phyloP scores from a whole-genome alignment of 2,329 filamentous ascomycete genomes.

The Epichloe sibirici region DNA sequence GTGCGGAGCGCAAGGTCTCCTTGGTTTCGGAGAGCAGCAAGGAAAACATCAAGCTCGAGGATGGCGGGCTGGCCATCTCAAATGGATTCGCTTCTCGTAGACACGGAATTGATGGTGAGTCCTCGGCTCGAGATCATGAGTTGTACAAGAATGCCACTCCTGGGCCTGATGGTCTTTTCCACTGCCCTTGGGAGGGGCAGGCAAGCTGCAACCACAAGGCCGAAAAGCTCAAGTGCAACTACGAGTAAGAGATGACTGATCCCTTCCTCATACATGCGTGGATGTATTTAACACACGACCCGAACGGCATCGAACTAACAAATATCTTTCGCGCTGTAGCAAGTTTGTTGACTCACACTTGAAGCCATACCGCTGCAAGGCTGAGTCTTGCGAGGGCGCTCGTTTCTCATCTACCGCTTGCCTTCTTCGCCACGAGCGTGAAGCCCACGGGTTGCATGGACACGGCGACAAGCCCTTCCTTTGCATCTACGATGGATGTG shows the following conservation, averaged over 20 bases:
- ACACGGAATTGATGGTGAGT: conserved; percentile 38
- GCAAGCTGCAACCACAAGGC: conserved; percentile 72
- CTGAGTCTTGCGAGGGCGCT: conserved; percentile 67
- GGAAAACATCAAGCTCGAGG: conserved; percentile 17
- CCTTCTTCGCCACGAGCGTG: conserved; percentile 84
- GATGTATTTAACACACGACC: background rate
- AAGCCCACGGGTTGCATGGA: conserved; percentile 91
- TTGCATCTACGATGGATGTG: conserved; percentile 78
- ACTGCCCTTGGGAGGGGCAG: conserved; percentile 76
- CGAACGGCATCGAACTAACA: conserved; percentile 11
- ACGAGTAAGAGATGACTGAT: conserved; percentile 57
- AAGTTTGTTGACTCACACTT: conserved; percentile 96
- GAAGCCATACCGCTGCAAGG: conserved; percentile 93
- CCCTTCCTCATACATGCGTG: conserved; percentile 7
- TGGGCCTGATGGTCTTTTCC: conserved; percentile 68
- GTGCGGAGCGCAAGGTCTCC: conserved; percentile 20
- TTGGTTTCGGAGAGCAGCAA: conserved; percentile 17
- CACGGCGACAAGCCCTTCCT: conserved; percentile 88
- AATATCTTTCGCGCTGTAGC: conserved; percentile 32
- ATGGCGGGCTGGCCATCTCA: conserved; percentile 15
- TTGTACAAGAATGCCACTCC: conserved; percentile 58
- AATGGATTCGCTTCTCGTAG: conserved; percentile 34
- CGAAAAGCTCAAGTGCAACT: conserved; percentile 97
- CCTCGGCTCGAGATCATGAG: conserved; percentile 49
- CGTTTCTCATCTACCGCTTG: conserved; percentile 93